Evolutionary conservation across 1,139 yeast species (phyloP), one percentile per base, ranked within the genome.

Genomic region (Sugiyamaella novakii): DNA sequence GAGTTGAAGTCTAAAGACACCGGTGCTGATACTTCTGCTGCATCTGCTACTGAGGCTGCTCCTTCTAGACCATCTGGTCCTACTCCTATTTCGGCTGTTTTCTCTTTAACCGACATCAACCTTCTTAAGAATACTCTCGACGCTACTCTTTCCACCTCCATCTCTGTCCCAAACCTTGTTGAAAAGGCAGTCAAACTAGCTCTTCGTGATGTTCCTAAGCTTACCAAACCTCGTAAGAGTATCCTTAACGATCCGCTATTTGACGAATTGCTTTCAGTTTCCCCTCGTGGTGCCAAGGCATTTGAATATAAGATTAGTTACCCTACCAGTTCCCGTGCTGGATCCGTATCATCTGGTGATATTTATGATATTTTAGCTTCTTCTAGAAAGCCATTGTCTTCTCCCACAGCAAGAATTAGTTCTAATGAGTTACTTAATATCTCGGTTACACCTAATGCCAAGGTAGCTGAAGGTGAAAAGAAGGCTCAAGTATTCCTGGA

Each of bases 211-310:
- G 58, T 59, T 65, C 75, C 48, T 74, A 71, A 60, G 74, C 79
- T 17, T 61, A 69, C 54, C 71, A 71, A 57, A 69, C 73, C 69
- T 70, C 77, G 47, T 61, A 69, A 29, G 54, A 63, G 50, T 50
- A 66, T 54, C 73, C 83, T 45, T 82, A 82, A 70, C 50, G 87
- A 81, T 57, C 81, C 83, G 30, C 58, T 81, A 12, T 86, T 86
- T 61, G 92, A 84, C 61, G 85, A 79, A 35, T 70, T 86, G 55
- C 59, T 84, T 42, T 74, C 81, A 3, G 80, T 64, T 5, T 36
- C 54, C 6, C 47, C 50, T 17, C 34, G 49, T 12, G 52, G 56
- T 12, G 55, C 83, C 22, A 71, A 84, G 33, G 79, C 80, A 33
- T 78, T 77, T 39, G 70, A 77, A 29, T 77, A 77, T 45, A 75